A percentile compares a stretch with the other conserved stretches of the same genome.
These are phyloP conservation scores for Talaromyces liani DNA, from an alignment of 495 filamentous ascomycete genomes.

Conservation along the genomic window DNA sequence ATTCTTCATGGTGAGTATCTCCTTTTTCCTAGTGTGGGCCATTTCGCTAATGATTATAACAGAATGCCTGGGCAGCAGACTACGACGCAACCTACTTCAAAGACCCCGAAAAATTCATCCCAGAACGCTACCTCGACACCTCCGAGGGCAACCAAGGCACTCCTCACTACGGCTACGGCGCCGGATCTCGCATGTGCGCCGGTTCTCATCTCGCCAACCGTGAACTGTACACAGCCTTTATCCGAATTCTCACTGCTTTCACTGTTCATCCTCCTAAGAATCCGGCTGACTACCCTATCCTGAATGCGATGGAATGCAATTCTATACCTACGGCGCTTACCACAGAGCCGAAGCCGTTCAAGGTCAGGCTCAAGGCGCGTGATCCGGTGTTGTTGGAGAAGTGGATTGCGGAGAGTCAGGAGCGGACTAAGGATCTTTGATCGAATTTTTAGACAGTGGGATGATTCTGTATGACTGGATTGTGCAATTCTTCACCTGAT, in stretches of 20 bases:
- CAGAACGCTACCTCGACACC: slow-evolving; percentile 58
- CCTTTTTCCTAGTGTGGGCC: not conserved
- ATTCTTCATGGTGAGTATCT: slow-evolving; percentile 51
- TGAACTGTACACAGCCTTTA: slow-evolving; percentile 59
- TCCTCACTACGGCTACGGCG: slow-evolving; percentile 64
- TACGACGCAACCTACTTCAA: slow-evolving; percentile 62
- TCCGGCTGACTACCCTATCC: slow-evolving; percentile 40
- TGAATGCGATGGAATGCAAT: slow-evolving; percentile 59
- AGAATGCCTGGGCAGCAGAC: slow-evolving; percentile 64
- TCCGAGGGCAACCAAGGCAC: slow-evolving; percentile 48
- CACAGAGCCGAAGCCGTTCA: slow-evolving; percentile 65
- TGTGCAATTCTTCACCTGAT: not conserved
- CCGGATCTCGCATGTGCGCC: slow-evolving; percentile 65
- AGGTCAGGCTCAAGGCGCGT: slow-evolving; percentile 44
- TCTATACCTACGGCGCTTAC: slow-evolving; percentile 56
- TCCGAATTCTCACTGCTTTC: slow-evolving; percentile 63
- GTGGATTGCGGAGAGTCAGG: slow-evolving; percentile 51
- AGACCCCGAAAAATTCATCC: slow-evolving; percentile 47
- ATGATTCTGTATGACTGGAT: not conserved
- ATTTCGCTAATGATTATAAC: not conserved
- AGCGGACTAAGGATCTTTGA: slow-evolving; percentile 49
- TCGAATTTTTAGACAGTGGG: not conserved
- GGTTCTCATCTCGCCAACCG: slow-evolving; percentile 63
- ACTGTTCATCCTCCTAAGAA: slow-evolving; percentile 36
- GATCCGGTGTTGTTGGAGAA: slow-evolving; percentile 33